Evolutionary conservation across 148 eudicot species (phyloP), one percentile per base, ranked within the genome.

Genomic region (Dysphania ambrosioides): DNA sequence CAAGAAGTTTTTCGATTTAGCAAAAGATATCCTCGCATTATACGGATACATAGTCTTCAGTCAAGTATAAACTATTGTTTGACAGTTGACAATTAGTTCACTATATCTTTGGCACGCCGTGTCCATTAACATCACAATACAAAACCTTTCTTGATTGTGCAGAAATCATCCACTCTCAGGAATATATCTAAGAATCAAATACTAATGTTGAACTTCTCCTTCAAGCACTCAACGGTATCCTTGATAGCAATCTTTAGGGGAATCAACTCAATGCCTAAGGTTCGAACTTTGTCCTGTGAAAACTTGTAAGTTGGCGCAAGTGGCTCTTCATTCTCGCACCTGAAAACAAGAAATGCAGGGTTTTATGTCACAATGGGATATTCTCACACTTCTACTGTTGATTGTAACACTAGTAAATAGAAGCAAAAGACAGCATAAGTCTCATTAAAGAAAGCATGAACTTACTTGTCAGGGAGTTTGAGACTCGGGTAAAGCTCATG

Each of bases 401-500:
- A 5, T 2, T 55, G 26, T 23, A 3, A 55, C 40, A 36, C 40
- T 36, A 36, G 40, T 36, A 4, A 36, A 5, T 36, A 5, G 40
- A 2, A 36, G 7, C 8, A 0, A 2, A 8, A 2, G 5, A 36
- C 40, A 8, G 3, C 0, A 4, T 2, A 8, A 2, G 8, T 36
- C 7, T 36, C 5, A 36, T 36, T 36, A 0, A 36, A 36, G 40
- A 36, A 36, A 4, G 40, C 40, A 36, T 36, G 2, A 36, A 64
- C 83, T 79, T 74, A 87, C 90, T 68, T 84, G 19, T 79, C 42
- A 23, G 86, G 83, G 65, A 82, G 76, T 16, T 26, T 30, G 42
- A 84, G 60, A 42, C 79, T 19, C 5, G 93, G 89, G 57, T 85
- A 85, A 72, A 85, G 77, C 15, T 82, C 77, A n/a, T 51, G 73